phyloP scores from a whole-genome alignment of 2,329 filamentous ascomycete genomes.

The Bipolaris sorokiniana region DNA sequence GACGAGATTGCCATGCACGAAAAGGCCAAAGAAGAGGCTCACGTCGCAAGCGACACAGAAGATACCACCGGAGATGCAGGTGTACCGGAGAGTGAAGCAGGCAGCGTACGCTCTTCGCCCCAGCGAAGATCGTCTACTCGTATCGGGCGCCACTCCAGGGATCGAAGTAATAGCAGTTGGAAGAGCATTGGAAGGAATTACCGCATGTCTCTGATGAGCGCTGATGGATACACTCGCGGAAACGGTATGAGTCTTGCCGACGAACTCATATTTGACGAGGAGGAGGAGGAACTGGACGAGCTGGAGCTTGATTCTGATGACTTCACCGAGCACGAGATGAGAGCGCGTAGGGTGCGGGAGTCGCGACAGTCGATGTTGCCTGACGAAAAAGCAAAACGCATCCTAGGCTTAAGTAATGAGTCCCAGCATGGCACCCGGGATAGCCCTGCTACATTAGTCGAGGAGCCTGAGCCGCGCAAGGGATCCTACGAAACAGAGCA shows the following conservation, averaged over 20 bases:
- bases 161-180: slow-evolving; percentile 59
- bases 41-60: slow-evolving; percentile 65
- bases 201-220: slow-evolving; percentile 72
- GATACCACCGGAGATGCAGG: slow-evolving; percentile 66
- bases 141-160: slow-evolving; percentile 63
- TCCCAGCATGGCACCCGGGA: slow-evolving; percentile 34
- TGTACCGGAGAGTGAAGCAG: slow-evolving; percentile 67
- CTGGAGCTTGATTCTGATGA: slow-evolving; percentile 72
- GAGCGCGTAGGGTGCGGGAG: slow-evolving; percentile 47
- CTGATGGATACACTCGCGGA: slow-evolving; percentile 60
- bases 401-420: slow-evolving; percentile 50
- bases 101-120: slow-evolving; percentile 68
- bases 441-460: slow-evolving; percentile 19
- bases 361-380: slow-evolving; percentile 51
- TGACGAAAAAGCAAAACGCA: slow-evolving; percentile 55
- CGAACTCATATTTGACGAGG: slow-evolving; percentile 82
- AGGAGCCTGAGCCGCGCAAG: slow-evolving; percentile 36
- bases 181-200: slow-evolving; percentile 62
- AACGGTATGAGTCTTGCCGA: slow-evolving; percentile 83
- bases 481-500: slow-evolving; percentile 28
- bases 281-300: slow-evolving; percentile 60
- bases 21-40: slow-evolving; percentile 48
- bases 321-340: slow-evolving; percentile 51
- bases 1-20: slow-evolving; percentile 82
- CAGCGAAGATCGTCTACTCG: slow-evolving; percentile 55